phyloP scores from a whole-genome alignment of 306 rosid species.

The Cyclanthera cordifolia region DNA sequence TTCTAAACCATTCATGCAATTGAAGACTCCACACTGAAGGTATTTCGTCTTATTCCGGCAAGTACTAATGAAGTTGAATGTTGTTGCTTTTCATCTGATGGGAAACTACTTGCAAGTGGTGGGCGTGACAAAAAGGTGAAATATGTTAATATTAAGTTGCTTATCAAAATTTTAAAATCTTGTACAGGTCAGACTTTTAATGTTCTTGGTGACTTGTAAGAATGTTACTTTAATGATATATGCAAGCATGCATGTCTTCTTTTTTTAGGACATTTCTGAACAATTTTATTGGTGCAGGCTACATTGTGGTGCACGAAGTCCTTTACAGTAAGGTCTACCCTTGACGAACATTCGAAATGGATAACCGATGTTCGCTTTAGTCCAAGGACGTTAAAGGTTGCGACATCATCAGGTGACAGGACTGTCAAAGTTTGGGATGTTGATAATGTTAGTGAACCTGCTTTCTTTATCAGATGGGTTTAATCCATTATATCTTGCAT shows the following conservation, averaged over 20 bases:
- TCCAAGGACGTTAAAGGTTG: conserved; percentile 44
- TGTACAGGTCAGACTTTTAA: background rate
- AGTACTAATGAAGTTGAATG: conserved; percentile 56
- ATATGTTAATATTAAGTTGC: conserved; percentile 3
- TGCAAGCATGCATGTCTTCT: background rate
- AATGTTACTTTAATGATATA: background rate
- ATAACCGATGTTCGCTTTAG: conserved; percentile 74
- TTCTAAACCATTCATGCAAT: conserved; percentile 16
- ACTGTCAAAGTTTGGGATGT: conserved; percentile 76
- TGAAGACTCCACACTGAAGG: conserved; percentile 38
- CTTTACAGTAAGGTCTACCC: conserved; percentile 37
- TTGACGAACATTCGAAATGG: conserved; percentile 60
- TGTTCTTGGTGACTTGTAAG: background rate
- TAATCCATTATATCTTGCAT: background rate
- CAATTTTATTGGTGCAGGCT: conserved; percentile 39
- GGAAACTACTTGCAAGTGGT: conserved; percentile 78
- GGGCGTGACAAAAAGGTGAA: conserved; percentile 70
- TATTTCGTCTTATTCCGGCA: conserved; percentile 33
- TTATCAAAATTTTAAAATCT: background rate
- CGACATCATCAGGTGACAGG: conserved; percentile 80
- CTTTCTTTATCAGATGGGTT: conserved; percentile 9
- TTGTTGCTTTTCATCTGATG: conserved; percentile 79
- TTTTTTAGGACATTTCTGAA: conserved; percentile 4
- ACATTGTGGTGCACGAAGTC: conserved; percentile 65
- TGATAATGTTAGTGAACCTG: conserved; percentile 48